phyloP scores from a whole-genome alignment of 768 basidiomycete species.

The Boletus sp. region DNA sequence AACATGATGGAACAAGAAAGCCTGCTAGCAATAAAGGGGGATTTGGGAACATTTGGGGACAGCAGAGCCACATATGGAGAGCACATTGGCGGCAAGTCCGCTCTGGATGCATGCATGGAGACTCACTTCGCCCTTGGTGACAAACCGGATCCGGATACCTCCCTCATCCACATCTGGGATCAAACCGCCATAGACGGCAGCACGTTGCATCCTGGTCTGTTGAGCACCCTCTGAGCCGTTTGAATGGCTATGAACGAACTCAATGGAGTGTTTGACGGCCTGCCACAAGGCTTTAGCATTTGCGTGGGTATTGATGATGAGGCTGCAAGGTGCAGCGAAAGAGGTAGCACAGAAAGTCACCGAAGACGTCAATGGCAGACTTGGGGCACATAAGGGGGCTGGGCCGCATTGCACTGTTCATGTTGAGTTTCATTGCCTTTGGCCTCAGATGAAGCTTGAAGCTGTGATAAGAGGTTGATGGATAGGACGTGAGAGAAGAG shows the following conservation, averaged over 20 bases:
- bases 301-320: constrained; percentile 83
- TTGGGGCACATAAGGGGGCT: too few relatives aligned
- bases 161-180: constrained; percentile 75
- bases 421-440: too few relatives aligned
- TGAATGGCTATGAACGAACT: constrained; percentile 76
- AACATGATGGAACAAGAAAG: too few relatives aligned
- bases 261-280: constrained; percentile 65
- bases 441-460: too few relatives aligned
- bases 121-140: constrained; percentile 84
- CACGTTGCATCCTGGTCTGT: constrained; percentile 74
- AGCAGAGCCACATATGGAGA: constrained; percentile 59
- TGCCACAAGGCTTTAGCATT: constrained; percentile 68
- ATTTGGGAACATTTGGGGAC: neutral
- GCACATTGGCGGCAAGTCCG: constrained; percentile 73
- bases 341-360: too few relatives aligned
- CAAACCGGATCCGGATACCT: constrained; percentile 70
- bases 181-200: constrained; percentile 67
- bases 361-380: too few relatives aligned
- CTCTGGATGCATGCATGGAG: constrained; percentile 77
- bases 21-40: too few relatives aligned
- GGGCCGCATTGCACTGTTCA: constrained; percentile 46
- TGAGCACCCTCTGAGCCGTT: constrained; percentile 84
- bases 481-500: too few relatives aligned
- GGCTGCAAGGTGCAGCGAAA: constrained; percentile 38
- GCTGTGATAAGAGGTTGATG: too few relatives aligned